A percentile compares a stretch with the other conserved stretches of the same genome.
Conservation (phyloP, 495 filamentous ascomycete species). For the Neurospora sp. region DNA sequence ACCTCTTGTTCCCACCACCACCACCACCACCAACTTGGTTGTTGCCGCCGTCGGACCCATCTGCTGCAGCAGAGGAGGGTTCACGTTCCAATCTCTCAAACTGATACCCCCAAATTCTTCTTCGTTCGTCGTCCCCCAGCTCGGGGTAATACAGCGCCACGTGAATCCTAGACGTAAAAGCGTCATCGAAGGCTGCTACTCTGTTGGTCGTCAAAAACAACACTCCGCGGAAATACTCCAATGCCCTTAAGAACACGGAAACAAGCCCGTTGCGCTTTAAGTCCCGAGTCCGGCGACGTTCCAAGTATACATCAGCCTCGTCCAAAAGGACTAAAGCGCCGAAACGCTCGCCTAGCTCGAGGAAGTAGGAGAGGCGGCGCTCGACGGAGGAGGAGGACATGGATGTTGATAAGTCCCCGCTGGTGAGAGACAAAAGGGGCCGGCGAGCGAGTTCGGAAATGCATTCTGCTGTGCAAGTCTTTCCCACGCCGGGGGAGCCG, state of each 20-base stretch:
- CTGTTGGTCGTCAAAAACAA: constrained; percentile 36
- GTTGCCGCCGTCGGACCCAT: background rate
- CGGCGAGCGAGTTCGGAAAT: constrained; percentile 29
- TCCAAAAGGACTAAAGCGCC: constrained; percentile 33
- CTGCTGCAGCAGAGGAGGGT: background rate
- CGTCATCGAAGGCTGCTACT: constrained; percentile 31
- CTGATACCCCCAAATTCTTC: constrained; percentile 29
- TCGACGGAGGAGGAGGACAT: constrained; percentile 21
- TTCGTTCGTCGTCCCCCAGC: constrained; percentile 24
- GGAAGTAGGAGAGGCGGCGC: constrained; percentile 28
- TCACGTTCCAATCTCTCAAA: constrained; percentile 24
- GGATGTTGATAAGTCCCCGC: constrained; percentile 24
- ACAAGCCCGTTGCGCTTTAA: constrained; percentile 71
- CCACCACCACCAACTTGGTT: no score
- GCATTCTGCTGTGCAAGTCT: constrained; percentile 39
- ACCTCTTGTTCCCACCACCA: no score
- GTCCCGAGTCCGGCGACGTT: constrained; percentile 59
- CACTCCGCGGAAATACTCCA: constrained; percentile 34
- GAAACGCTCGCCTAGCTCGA: constrained; percentile 31
- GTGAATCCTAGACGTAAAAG: constrained; percentile 34
- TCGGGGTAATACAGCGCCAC: constrained; percentile 31
- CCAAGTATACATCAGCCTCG: constrained; percentile 41
- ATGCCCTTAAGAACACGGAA: constrained; percentile 43
- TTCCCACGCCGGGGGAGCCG: constrained; percentile 42
- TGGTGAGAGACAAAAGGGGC: constrained; percentile 28